Evolutionary conservation across 495 filamentous ascomycete genomes (phyloP), one percentile per base, ranked within the genome.

Genomic region (Melanomma pulvis-pyrius): DNA sequence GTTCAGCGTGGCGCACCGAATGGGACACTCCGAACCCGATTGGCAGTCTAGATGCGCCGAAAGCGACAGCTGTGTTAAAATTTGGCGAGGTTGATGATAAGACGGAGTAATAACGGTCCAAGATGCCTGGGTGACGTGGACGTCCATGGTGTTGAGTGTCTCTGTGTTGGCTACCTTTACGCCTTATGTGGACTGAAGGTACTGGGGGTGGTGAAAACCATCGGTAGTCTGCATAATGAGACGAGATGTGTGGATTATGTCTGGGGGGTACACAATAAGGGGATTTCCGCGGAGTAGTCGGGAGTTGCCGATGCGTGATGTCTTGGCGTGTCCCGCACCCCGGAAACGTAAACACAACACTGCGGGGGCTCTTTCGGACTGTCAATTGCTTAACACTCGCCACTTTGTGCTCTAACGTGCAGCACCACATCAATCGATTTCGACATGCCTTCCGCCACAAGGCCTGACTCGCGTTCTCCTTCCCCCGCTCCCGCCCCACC

Each of bases 401-500:
- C 39, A 6, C 39, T 44, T 17, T 44, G n/a, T 44, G 8, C 5
- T 44, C 39, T n/a, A 44, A 6, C 39, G 17, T 15, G 39, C 39
- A 4, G 17, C 39, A 44, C n/a, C 39, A n/a, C 13, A 44, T 17
- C 8, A n/a, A 15, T 44, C 13, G 9, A 44, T 44, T 15, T 24
- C 48, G 15, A 12, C 19, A 69, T 69, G 61, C 60, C 67, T n/a
- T 59, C 67, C 12, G 53, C 55, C 15, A 60, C 61, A 6, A 57
- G 59, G 12, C 53, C 52, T 1, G 49, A 54, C 9, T 67, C 72
- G 21, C 71, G 72, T 54, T 76, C 76, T 8, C 77, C 75, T 22
- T 73, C 86, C 4, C 87, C 85, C n/a, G 75, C 83, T 2, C 83
- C 84, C 24, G 74, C 79, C 29, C 80, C 85, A 13, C 87, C 87